Evolutionary conservation across 305 asterid species (phyloP), one percentile per base, ranked within the genome.

Genomic region (Stenogyne calaminthoides): DNA sequence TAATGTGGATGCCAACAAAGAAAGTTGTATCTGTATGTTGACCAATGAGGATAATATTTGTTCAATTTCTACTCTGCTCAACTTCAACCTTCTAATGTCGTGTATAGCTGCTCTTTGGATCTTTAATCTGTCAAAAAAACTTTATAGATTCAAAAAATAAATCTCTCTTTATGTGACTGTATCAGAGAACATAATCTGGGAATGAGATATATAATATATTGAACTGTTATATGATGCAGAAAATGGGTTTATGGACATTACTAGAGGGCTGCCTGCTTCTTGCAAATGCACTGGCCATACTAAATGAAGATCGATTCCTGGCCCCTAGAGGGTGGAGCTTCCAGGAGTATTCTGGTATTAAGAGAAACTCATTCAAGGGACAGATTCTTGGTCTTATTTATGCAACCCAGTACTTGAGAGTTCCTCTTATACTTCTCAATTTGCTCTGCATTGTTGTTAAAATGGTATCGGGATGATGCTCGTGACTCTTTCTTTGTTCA

Each of bases 261-360:
- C 84, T 93, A 47, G 97, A 93, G 80, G 96, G 97, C 20, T 88
- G 86, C 87, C 82, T 93, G 71, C 97, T 91, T 67, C 90, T 91
- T 84, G 96, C 96, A 64, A 91, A 93, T 83, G 91, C 96, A 7
- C 70, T 91, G 74, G 97, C 96, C 64, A 88, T 91, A 67, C 74
- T 89, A 58, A 93, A 91, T 22, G 96, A 93, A 80, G 98, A 91
- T 69, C 89, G 96, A 60, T 91, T 91, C 76, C 96, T 93, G 80
- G 85, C 91, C 18, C 97, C 95, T 0, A 88, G 91, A 85, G 95
- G 98, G 47, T 93, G 98, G 98, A 89, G 97, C 84, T 91, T 91
- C 84, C 96, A 93, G 78, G 97, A 91, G 73, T 91, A 78, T 70
- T 93, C 95, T 37, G 97, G 97, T 57, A 79, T 91, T 22, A 86